Conservation (phyloP, 768 basidiomycete species). For the Dentipellis sp. region DNA sequence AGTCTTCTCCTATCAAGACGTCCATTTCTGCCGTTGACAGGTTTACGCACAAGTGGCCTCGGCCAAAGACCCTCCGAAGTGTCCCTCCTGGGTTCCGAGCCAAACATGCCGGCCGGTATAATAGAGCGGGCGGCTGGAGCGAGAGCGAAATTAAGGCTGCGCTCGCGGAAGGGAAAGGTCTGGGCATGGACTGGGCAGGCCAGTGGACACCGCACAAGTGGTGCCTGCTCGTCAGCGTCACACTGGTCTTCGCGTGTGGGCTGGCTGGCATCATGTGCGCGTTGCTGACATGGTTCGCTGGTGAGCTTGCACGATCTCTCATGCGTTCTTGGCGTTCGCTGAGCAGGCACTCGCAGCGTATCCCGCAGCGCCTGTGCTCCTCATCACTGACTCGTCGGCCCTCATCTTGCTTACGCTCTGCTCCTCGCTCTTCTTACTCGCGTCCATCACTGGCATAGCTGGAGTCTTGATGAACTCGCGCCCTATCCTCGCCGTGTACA, state of each 20-base stretch:
- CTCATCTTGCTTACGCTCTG: conserved; percentile 49
- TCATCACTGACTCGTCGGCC: conserved; percentile 48
- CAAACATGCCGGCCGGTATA: conserved; percentile 5
- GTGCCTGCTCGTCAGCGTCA: conserved; percentile 46
- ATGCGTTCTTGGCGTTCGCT: background rate
- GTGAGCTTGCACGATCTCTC: conserved; percentile 19
- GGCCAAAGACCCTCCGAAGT: conserved; percentile 24
- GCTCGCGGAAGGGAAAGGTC: conserved; percentile 27
- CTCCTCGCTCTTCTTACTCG: conserved; percentile 45
- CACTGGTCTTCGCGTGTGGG: conserved; percentile 46
- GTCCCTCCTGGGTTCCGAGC: background rate
- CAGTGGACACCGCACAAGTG: conserved; percentile 61
- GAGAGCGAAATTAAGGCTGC: conserved; percentile 4
- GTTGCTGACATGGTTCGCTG: conserved; percentile 50
- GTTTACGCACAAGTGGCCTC: conserved; percentile 45
- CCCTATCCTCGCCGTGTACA: conserved; percentile 57
- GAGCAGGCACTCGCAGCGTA: conserved; percentile 32
- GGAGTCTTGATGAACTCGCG: conserved; percentile 60
- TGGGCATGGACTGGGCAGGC: conserved; percentile 30
- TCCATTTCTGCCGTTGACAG: conserved; percentile 19
- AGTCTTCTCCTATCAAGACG: background rate
- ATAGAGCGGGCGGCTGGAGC: conserved; percentile 5
- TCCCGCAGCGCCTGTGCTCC: conserved; percentile 53
- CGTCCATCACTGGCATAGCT: conserved; percentile 48
- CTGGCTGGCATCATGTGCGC: conserved; percentile 39